phyloP scores from a whole-genome alignment of 768 basidiomycete species.

The Mycena olivaceomarginata region DNA sequence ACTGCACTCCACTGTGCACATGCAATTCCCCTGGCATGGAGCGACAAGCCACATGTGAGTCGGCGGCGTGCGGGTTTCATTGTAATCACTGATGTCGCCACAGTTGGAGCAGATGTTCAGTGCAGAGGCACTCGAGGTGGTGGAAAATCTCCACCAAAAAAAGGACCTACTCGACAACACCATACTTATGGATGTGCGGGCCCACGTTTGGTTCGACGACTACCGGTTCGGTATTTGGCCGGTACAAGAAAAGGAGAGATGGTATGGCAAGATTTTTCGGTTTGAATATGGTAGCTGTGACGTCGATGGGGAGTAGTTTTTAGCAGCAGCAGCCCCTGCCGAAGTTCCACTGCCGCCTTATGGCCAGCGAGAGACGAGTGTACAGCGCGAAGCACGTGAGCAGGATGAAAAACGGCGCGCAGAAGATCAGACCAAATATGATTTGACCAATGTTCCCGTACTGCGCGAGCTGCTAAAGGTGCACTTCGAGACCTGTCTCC shows the following conservation, averaged over 20 bases:
- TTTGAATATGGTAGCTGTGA: slow-evolving; percentile 27
- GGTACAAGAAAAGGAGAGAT: slow-evolving; percentile 7
- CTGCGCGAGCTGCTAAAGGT: slow-evolving; percentile 15
- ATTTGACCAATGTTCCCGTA: slow-evolving; percentile 1
- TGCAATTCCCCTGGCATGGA: slow-evolving; percentile 29
- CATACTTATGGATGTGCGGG: slow-evolving; percentile 33
- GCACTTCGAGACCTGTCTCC: slow-evolving; percentile 1
- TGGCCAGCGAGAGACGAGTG: slow-evolving; percentile 21
- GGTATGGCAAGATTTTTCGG: slow-evolving; percentile 34
- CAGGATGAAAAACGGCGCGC: slow-evolving; percentile 22
- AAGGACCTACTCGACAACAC: slow-evolving; percentile 12
- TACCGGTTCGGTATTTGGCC: slow-evolving; percentile 33
- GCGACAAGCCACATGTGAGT: slow-evolving; percentile 3
- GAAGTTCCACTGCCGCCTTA: neutral
- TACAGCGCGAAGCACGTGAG: slow-evolving; percentile 22
- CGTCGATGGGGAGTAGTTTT: slow-evolving; percentile 21
- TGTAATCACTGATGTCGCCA: neutral
- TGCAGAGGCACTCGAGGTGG: slow-evolving; percentile 5
- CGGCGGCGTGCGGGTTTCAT: neutral
- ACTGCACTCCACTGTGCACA: slow-evolving; percentile 25
- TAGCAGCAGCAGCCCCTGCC: slow-evolving; percentile 19
- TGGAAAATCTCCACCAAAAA: slow-evolving; percentile 4
- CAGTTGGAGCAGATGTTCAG: slow-evolving; percentile 18
- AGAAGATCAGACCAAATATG: slow-evolving; percentile 27
- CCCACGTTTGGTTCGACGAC: slow-evolving; percentile 26